These are phyloP conservation scores for Picochlorum sp. DNA, from an alignment of 139 green algal genomes.

Conservation along the genomic window DNA sequence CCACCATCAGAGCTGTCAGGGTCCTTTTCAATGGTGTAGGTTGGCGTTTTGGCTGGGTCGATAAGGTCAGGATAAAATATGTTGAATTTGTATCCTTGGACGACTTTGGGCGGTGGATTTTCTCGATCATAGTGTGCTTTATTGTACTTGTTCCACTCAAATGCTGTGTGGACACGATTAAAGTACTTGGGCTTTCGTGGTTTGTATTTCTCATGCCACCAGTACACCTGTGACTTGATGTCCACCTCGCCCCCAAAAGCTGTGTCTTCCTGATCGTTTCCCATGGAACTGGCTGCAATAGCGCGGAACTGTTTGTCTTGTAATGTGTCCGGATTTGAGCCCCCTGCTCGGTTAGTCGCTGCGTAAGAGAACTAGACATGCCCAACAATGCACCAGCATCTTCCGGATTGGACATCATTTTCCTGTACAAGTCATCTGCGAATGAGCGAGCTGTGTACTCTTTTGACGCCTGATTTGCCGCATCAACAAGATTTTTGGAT, in stretches of 20 bases:
- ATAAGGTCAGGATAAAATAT: constrained; percentile 99
- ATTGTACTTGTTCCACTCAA: constrained; percentile 99
- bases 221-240: constrained; percentile 73
- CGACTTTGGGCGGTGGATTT: constrained; percentile 94
- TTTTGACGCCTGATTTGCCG: constrained; percentile 23
- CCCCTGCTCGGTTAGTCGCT: constrained; percentile 32
- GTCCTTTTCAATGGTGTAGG: constrained; percentile 62
- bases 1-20: constrained; percentile 52
- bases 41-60: constrained; percentile 58
- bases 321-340: constrained; percentile 1
- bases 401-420: constrained; percentile 28
- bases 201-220: constrained; percentile 98
- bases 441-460: constrained; percentile 8
- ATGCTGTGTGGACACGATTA: constrained; percentile 93
- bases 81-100: constrained; percentile 99
- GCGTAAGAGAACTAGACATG: constrained; percentile 9
- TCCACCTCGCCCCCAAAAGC: constrained; percentile 70
- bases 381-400: constrained; percentile 7
- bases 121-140: constrained; percentile 98
- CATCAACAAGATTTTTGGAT: constrained; percentile 13
- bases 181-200: constrained; percentile 98
- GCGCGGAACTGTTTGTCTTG: constrained; percentile 21
- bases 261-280: constrained; percentile 48
- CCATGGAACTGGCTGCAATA: constrained; percentile 40
- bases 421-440: constrained; percentile 31